Base-by-base conservation (phyloP, 2,329 filamentous ascomycete genomes). In the Blastomyces parvus region DNA sequence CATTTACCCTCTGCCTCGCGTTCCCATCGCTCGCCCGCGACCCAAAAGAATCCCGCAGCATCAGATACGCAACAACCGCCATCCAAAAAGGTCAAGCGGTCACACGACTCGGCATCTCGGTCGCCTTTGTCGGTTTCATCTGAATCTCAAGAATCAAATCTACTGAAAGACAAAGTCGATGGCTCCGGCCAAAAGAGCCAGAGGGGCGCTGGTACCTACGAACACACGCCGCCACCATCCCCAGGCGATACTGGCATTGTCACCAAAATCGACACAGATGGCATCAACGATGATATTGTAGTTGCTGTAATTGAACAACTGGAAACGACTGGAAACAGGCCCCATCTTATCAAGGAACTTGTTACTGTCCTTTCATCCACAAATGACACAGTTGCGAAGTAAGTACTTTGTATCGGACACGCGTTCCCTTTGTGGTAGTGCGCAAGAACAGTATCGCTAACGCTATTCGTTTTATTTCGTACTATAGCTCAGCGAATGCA, bases 241-340 rank as follows among this genome's bases (percentile, higher is more conserved):
- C 89, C 89, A 53, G 81, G 81, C 64, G 79, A 82, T 59, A 14
- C 50, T 17, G 71, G 67, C 67, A 69, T 71, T 64, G 77, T 79
- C 64, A 74, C 65, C 63, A 88, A 87, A 72, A 84, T 94, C 72
- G 89, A 95, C 74, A 84, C 91, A 60, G 87, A 91, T 67, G 85
- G 86, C 48, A 92, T 97, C 77, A 91, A 92, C 73, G 94, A 99
- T 75, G 91, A 96, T 72, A 96, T 99, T 70, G 93, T 99, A 60
- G 88, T 95, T 73, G 91, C 86, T 19, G 91, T 95, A 59, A 90
- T 97, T 71, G 79, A 90, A 69, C 91, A 96, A 77, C 81, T 99
- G 63, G 88, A 96, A 75, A 88, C 88, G 74, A 95, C 92, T 1
- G 89, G 87, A 66, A 99, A 99, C 77, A 84, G 92, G 62, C 94